Conservation (phyloP, 2,329 filamentous ascomycete species). For the Arachnopeziza araneosa region DNA sequence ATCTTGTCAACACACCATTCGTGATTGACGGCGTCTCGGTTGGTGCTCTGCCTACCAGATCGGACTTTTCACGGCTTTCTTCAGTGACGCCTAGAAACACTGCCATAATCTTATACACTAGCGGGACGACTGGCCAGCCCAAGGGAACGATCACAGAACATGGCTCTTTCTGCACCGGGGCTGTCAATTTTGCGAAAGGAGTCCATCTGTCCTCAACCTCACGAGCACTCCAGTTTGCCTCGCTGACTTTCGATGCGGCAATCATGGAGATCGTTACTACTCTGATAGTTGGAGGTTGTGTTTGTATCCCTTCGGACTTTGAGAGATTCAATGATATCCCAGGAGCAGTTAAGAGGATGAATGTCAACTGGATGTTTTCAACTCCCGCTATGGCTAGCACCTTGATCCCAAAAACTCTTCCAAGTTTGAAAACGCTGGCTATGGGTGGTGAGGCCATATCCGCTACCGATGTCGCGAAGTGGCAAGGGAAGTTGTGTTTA, state of each 20-base stretch:
- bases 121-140: constrained; percentile 5
- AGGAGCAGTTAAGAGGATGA: background rate
- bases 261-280: constrained; percentile 11
- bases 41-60: background rate
- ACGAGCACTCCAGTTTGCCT: constrained; percentile 9
- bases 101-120: background rate
- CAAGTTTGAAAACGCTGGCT: background rate
- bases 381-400: background rate
- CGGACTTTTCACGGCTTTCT: background rate
- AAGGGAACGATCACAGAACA: constrained; percentile 17
- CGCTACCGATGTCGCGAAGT: background rate
- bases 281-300: constrained; percentile 33
- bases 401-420: background rate
- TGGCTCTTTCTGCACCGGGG: constrained; percentile 3
- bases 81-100: background rate
- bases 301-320: constrained; percentile 36
- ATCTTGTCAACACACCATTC: background rate
- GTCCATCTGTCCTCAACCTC: background rate
- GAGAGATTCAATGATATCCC: constrained; percentile 23
- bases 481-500: background rate
- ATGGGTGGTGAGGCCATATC: background rate
- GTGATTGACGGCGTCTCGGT: background rate
- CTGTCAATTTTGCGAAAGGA: background rate
- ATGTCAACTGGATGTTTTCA: background rate
- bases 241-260: constrained; percentile 12